Evolutionary conservation across 106 monocot genomes (phyloP), one percentile per base, ranked within the genome.

Genomic region (Allium fistulosum): DNA sequence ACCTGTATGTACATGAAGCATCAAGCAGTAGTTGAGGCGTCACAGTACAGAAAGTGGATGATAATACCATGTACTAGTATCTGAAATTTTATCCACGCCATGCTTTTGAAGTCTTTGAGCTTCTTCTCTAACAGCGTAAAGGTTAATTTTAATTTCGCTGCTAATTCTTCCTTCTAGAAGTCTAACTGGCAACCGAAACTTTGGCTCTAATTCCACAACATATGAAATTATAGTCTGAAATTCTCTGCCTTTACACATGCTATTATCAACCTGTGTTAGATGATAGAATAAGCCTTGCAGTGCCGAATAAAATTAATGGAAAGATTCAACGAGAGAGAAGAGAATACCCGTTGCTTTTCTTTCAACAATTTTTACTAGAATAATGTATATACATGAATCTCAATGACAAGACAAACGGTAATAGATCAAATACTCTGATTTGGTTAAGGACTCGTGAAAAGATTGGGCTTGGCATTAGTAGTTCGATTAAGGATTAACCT

Each of bases 141-240:
- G 86, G 65, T 92, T 92, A 11, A 13, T 75, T 80, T 84, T 88
- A 8, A 97, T 69, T 66, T 97, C 92, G 52, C 53, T 88, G 58
- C 88, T 78, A 57, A 96, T 17, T 70, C 83, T 91, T 58, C 91
- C 88, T 82, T 92, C 96, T 65, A 97, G 69, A 17, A 97, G 74
- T 51, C 72, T 77, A 22, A 92, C 88, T 17, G 96, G 96, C 18
- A 97, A 66, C 96, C 88, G 85, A 9, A 86, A 72, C 72, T 92
- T 97, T 9, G 96, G 96, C 58, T 92, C 92, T 66, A 92, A 67
- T 57, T 92, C 88, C 61, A 97, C 86, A 26, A 61, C 17, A 70
- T 92, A 97, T 5, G 82, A 80, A 57, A 92, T 78, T 51, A 76
- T 74, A 12, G 86, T 97, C 53, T 28, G 67, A 52, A 78, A 78